These are phyloP conservation scores for cucumber (Cucumis sativus) DNA, from an alignment of 306 rosid genomes.

Conservation along the genomic window DNA sequence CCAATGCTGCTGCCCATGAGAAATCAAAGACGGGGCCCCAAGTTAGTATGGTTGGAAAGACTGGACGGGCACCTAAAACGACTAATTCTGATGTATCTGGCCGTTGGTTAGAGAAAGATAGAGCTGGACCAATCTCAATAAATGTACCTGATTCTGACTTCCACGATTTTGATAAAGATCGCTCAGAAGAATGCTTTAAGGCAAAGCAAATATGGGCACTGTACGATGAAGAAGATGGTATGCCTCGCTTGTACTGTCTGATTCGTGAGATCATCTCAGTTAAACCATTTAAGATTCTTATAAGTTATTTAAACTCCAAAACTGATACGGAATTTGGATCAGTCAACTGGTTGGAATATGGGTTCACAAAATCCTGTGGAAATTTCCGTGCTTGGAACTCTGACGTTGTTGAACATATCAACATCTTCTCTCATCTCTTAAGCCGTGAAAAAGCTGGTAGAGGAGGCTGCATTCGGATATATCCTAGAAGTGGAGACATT, in stretches of 20 bases:
- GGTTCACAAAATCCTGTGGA: conserved; percentile 96
- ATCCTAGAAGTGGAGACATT: conserved; percentile 72
- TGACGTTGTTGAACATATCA: conserved; percentile 78
- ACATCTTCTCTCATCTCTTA: conserved; percentile 82
- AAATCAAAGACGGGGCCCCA: conserved; percentile 26
- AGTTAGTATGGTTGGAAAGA: conserved; percentile 26
- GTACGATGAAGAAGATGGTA: conserved; percentile 96
- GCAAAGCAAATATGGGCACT: conserved; percentile 99
- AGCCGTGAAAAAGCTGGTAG: conserved; percentile 70
- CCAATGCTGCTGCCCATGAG: conserved; percentile 27
- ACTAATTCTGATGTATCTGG: conserved; percentile 24
- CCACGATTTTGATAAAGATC: conserved; percentile 89
- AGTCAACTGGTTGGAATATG: conserved; percentile 77
- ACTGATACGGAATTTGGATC: conserved; percentile 79
- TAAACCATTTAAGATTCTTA: conserved; percentile 71
- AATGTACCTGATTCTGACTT: conserved; percentile 93
- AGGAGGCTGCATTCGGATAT: conserved; percentile 85
- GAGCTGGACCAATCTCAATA: conserved; percentile 40
- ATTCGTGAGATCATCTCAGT: conserved; percentile 82
- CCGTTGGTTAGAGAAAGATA: conserved; percentile 30
- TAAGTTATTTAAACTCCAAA: conserved; percentile 78
- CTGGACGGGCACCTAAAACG: conserved; percentile 21
- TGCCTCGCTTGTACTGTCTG: conserved; percentile 97
- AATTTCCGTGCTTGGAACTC: conserved; percentile 73
- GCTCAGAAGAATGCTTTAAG: conserved; percentile 86